These are phyloP conservation scores for Paramyrothecium sp. DNA, from an alignment of 2,329 filamentous ascomycete species.

Conservation along the genomic window DNA sequence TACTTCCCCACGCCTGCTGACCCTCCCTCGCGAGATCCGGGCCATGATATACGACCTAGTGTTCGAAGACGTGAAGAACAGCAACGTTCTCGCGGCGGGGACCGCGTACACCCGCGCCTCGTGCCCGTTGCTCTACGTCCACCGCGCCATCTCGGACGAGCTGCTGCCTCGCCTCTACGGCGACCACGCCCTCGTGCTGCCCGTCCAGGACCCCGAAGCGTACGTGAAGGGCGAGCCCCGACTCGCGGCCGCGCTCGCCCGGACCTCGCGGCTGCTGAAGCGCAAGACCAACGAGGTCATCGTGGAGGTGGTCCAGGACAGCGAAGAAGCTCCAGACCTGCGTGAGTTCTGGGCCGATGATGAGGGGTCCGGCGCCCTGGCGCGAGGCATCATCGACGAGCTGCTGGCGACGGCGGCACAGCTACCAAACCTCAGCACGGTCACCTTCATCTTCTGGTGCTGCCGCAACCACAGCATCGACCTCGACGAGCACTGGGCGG, in stretches of 20 bases:
- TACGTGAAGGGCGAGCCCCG: neutral
- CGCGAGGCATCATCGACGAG: neutral
- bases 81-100: neutral
- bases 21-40: neutral
- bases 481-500: neutral
- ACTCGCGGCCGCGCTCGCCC: neutral
- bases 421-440: neutral
- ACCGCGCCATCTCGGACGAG: neutral
- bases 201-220: neutral
- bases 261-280: neutral
- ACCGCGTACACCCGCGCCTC: neutral
- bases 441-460: neutral
- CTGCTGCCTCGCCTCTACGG: neutral
- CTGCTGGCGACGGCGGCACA: neutral
- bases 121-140: neutral
- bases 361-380: neutral
- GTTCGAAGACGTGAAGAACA: neutral
- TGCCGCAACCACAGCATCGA: neutral
- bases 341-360: neutral
- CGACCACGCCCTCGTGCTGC: neutral
- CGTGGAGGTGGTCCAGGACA: neutral
- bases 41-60: neutral
- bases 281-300: neutral
- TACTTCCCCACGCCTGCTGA: neutral
- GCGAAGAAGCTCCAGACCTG: neutral